Conservation (phyloP, 2,329 filamentous ascomycete species). For the Plenodomus tracheiphilus region DNA sequence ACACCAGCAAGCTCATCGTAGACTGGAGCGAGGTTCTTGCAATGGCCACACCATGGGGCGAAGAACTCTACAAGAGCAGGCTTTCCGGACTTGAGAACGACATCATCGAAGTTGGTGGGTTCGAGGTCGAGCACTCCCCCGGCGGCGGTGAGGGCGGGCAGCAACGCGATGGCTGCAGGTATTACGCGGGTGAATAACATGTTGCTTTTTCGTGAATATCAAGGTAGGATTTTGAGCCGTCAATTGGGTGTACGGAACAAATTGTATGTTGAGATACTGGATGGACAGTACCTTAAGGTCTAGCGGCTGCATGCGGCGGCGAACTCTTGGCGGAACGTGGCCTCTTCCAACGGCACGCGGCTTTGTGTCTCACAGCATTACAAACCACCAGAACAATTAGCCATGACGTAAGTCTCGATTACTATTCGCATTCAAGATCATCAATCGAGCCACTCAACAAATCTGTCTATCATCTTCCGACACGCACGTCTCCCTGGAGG, state of each 20-base stretch:
- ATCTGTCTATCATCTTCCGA: no score
- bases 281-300: not conserved
- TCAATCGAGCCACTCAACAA: no score
- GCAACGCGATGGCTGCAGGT: slow-evolving; percentile 38
- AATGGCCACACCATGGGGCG: slow-evolving; percentile 98
- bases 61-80: slow-evolving; percentile 98
- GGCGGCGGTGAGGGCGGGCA: slow-evolving; percentile 55
- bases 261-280: not conserved
- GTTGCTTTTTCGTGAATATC: slow-evolving; percentile 20
- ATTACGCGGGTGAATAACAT: slow-evolving; percentile 41
- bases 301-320: not conserved
- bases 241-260: slow-evolving; percentile 14
- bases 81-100: slow-evolving; percentile 89
- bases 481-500: no score
- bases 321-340: not conserved
- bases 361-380: not conserved
- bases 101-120: slow-evolving; percentile 86
- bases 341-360: not conserved
- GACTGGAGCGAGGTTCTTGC: slow-evolving; percentile 93
- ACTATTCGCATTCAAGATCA: not conserved
- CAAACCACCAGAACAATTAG: not conserved
- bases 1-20: slow-evolving; percentile 85
- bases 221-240: slow-evolving; percentile 20
- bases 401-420: not conserved
- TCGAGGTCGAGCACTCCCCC: slow-evolving; percentile 89